Conservation (phyloP, 257 asterid species). For the Hygrophila difformis region DNA sequence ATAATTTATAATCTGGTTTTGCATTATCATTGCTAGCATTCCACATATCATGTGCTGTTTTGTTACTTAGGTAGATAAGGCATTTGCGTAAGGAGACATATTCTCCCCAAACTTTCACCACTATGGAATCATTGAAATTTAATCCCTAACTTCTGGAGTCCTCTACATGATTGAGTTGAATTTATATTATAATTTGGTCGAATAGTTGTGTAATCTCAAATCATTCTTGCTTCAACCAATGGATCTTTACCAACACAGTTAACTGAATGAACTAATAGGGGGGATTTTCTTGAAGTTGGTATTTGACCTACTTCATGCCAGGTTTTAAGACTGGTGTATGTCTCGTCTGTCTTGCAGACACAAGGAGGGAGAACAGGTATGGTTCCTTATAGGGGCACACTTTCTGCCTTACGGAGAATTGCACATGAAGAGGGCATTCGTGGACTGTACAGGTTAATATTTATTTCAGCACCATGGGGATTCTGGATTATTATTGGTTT, state of each 20-base stretch:
- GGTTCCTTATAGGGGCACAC: slow-evolving; percentile 66
- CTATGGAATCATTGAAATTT: no score
- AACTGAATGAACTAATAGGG: slow-evolving; percentile 2
- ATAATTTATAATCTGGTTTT: no score
- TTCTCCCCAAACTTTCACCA: no score
- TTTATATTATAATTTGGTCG: no score
- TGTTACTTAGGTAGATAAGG: no score
- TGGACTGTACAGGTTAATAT: slow-evolving; percentile 77
- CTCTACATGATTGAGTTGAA: no score
- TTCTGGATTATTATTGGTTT: slow-evolving; percentile 1
- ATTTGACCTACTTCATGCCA: slow-evolving; percentile 4
- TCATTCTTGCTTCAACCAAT: no score
- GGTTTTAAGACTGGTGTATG: slow-evolving; percentile 9
- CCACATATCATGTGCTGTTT: no score
- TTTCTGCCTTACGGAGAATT: slow-evolving; percentile 76
- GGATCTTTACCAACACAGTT: neutral
- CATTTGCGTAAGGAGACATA: no score
- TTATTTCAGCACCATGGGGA: no score
- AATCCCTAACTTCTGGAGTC: no score
- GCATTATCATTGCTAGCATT: no score
- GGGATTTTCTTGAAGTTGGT: neutral
- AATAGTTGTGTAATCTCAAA: neutral
- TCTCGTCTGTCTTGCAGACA: slow-evolving; percentile 33
- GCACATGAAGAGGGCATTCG: slow-evolving; percentile 82
- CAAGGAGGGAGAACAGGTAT: slow-evolving; percentile 64